phyloP scores from a whole-genome alignment of 495 filamentous ascomycete genomes.

The Penicillium diatomitis region DNA sequence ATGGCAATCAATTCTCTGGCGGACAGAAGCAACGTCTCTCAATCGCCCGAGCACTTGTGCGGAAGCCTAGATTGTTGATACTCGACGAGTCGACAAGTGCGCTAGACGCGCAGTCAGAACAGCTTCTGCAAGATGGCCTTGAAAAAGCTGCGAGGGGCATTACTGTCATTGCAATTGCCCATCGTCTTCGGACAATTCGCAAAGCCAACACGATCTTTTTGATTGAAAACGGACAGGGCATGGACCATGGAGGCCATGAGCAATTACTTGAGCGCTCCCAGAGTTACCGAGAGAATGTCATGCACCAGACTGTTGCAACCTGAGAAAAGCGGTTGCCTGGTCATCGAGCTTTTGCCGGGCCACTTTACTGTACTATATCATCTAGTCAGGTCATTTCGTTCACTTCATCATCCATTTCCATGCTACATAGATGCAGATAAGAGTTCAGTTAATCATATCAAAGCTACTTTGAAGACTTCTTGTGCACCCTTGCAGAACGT shows the following conservation, averaged over 20 bases:
- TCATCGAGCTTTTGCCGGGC: no score
- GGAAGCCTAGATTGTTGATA: conserved; percentile 59
- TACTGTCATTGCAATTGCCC: conserved; percentile 71
- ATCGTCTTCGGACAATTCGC: conserved; percentile 65
- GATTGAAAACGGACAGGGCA: conserved; percentile 56
- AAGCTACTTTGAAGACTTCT: no score
- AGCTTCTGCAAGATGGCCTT: conserved; percentile 59
- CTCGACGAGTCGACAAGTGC: conserved; percentile 73
- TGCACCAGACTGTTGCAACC: conserved; percentile 32
- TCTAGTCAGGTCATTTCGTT: no score
- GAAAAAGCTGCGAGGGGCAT: conserved; percentile 58
- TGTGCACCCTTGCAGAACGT: no score
- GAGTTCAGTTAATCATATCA: no score
- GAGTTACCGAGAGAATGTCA: conserved; percentile 48
- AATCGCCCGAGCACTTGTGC: conserved; percentile 67
- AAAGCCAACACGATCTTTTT: conserved; percentile 70
- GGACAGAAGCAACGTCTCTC: conserved; percentile 71
- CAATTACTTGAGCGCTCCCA: conserved; percentile 52
- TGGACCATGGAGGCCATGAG: conserved; percentile 60
- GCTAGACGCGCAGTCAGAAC: conserved; percentile 67
- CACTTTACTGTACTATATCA: no score
- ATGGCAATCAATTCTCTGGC: conserved; percentile 56
- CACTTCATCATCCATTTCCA: no score
- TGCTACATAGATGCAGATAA: no score
- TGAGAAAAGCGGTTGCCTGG: conserved; percentile 1